A percentile compares a stretch with the other conserved stretches of the same genome.
These are phyloP conservation scores for Eleusine coracana DNA, from an alignment of 176 grass and related monocot genomes.

Conservation along the genomic window DNA sequence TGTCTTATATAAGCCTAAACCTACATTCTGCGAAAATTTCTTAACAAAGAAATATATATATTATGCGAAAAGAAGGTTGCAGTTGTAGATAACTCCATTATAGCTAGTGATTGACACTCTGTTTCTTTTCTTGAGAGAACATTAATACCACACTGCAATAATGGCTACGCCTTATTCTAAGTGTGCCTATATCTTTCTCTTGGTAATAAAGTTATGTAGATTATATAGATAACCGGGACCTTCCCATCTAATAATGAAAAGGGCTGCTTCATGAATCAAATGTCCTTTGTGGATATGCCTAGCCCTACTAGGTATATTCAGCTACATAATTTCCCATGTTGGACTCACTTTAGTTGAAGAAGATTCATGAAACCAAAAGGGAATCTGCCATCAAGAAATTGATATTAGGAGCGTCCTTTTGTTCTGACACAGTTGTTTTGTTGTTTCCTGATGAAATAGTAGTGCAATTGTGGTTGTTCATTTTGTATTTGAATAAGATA, in stretches of 20 bases:
- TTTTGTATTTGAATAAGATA: conserved; percentile 7
- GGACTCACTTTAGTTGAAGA: conserved; percentile 11
- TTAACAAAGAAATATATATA: no score
- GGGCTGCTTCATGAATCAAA: not conserved
- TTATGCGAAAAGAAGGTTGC: no score
- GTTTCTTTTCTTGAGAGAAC: not conserved
- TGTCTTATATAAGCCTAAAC: not conserved
- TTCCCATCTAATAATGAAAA: not conserved
- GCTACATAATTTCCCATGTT: not conserved
- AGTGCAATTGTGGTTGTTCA: not conserved
- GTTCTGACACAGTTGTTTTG: not conserved
- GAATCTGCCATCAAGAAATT: conserved; percentile 13
- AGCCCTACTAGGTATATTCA: not conserved
- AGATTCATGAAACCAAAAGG: conserved; percentile 14
- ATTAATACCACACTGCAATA: not conserved
- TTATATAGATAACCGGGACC: not conserved
- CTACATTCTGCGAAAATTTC: not conserved
- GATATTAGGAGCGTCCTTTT: conserved; percentile 6
- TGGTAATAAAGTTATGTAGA: conserved; percentile 20
- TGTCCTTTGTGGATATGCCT: not conserved
- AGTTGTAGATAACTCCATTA: no score
- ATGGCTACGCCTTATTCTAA: not conserved
- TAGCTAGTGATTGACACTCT: conserved; percentile 1
- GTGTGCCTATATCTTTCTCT: not conserved
- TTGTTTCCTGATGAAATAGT: not conserved